phyloP scores from a whole-genome alignment of 1,284 basidiomycete genomes.

The Tetrapyrgos nigripes region DNA sequence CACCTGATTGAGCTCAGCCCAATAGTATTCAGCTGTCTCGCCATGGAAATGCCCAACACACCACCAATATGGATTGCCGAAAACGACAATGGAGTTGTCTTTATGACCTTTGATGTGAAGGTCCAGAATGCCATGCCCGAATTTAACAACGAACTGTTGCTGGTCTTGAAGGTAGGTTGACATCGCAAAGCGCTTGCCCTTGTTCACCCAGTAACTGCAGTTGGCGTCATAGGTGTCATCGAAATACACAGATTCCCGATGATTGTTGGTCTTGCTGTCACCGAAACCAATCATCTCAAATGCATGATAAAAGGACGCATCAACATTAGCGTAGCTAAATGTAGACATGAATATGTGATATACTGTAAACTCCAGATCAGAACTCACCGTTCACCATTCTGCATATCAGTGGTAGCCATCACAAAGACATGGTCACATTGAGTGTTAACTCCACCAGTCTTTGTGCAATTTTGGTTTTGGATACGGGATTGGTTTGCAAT shows the following conservation, averaged over 20 bases:
- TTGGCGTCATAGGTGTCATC: conserved; percentile 2
- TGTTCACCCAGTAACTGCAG: neutral
- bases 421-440: conserved; percentile 4
- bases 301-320: conserved; percentile 4
- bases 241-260: neutral
- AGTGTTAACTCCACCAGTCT: neutral
- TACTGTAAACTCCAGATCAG: neutral
- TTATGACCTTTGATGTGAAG: conserved; percentile 7
- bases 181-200: neutral
- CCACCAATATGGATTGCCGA: neutral
- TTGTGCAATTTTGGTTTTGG: neutral
- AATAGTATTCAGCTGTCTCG: conserved; percentile 2
- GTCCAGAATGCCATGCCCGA: conserved; percentile 4
- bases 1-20: conserved; percentile 7
- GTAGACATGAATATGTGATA: neutral
- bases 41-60: conserved; percentile 1
- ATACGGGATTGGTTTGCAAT: neutral
- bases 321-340: neutral
- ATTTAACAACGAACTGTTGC: neutral
- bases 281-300: neutral
- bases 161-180: neutral
- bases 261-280: neutral
- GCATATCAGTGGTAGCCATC: conserved; percentile 2
- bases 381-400: conserved; percentile 1
- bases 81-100: neutral